Evolutionary conservation across 495 filamentous ascomycete genomes (phyloP).

Genomic region (Amorphotheca resinae): DNA sequence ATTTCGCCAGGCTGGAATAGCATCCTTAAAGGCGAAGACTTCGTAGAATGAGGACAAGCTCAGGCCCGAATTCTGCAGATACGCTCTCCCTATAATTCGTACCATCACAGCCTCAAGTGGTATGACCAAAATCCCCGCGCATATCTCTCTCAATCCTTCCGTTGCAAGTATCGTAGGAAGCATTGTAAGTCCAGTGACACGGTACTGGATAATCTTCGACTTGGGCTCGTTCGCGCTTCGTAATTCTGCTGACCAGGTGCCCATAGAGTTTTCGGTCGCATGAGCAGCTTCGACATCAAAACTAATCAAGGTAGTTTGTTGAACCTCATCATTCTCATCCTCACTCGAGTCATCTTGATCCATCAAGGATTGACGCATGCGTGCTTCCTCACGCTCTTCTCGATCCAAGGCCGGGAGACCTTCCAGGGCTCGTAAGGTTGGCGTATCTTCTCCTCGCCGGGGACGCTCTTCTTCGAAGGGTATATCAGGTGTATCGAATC

Average conservation of each 20-base stretch:
- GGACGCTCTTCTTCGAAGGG: background rate
- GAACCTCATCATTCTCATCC: slow-evolving; percentile 36
- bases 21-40: background rate
- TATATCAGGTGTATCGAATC: slow-evolving; percentile 16
- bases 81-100: slow-evolving; percentile 14
- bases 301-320: slow-evolving; percentile 40
- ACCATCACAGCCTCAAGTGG: slow-evolving; percentile 20
- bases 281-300: slow-evolving; percentile 44
- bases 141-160: slow-evolving; percentile 11
- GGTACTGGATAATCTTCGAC: slow-evolving; percentile 8
- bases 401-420: slow-evolving; percentile 8
- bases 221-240: slow-evolving; percentile 23
- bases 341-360: slow-evolving; percentile 20
- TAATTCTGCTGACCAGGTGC: slow-evolving; percentile 44
- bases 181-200: slow-evolving; percentile 17
- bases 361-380: background rate
- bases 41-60: slow-evolving; percentile 7
- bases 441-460: slow-evolving; percentile 7
- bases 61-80: slow-evolving; percentile 10
- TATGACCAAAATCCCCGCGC: slow-evolving; percentile 11
- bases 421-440: slow-evolving; percentile 18
- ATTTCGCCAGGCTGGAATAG: slow-evolving; percentile 2
- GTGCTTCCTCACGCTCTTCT: background rate
- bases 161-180: slow-evolving; percentile 20
- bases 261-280: slow-evolving; percentile 26